Evolutionary conservation across 129 eudicot species (phyloP).

Genomic region (Tagetes erecta): DNA sequence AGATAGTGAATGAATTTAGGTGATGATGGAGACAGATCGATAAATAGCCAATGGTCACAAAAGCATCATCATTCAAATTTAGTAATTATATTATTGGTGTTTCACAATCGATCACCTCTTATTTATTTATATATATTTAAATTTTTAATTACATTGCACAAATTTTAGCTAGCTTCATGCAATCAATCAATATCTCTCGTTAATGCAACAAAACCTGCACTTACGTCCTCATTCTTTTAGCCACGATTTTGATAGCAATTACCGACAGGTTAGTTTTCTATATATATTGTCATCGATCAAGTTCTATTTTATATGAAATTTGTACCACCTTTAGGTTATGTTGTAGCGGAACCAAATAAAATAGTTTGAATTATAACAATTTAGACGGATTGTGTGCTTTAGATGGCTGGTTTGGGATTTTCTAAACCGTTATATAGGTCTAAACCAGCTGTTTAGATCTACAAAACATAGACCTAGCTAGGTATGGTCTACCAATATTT

Average conservation of each 20-base stretch:
- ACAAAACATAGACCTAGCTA: too few relatives aligned
- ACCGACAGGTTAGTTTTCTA: neutral
- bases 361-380: neutral
- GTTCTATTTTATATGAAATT: neutral
- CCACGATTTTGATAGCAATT: neutral
- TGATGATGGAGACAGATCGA: neutral
- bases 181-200: neutral
- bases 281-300: neutral
- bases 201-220: constrained; percentile 13
- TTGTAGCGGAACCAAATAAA: neutral
- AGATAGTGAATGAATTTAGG: constrained; percentile 7
- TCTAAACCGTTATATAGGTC: neutral
- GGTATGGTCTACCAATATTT: too few relatives aligned
- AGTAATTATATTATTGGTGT: constrained; percentile 22
- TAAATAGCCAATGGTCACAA: constrained; percentile 25
- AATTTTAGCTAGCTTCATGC: constrained; percentile 10
- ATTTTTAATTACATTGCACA: neutral
- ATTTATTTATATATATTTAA: neutral
- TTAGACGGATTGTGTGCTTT: neutral
- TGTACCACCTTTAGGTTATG: neutral
- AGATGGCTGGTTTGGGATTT: neutral
- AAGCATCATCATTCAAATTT: constrained; percentile 18
- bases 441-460: neutral
- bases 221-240: neutral
- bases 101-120: constrained; percentile 24